Evolutionary conservation across 2,329 filamentous ascomycete genomes (phyloP), one percentile per base, ranked within the genome.

Genomic region (Fusarium nanum): DNA sequence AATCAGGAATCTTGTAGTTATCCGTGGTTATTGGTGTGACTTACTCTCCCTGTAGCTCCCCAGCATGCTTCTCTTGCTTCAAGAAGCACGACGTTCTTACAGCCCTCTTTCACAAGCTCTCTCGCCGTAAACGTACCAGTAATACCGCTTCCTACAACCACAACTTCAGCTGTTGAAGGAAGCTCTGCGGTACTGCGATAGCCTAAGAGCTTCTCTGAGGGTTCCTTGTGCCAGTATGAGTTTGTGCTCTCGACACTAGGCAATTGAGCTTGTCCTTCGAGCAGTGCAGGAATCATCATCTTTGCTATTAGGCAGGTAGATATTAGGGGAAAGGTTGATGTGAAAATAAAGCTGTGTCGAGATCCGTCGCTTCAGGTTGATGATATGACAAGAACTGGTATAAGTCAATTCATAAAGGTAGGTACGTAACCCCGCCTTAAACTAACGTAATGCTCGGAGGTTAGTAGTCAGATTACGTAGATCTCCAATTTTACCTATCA

Each of bases 11-110:
- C 16, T 14, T 14, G 14, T 13, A 27, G 18, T 13, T 55, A 37
- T 11, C 14, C 20, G n/a, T 14, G 23, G 6, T 16, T 20, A 41
- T 18, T 4, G 34, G 13, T 20, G 23, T 14, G 22, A 83, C 88
- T 84, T 75, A 92, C 91, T 75, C 92, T 82, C n/a, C 92, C 92
- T 2, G 92, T 95, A n/a, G 92, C 92, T 20, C 92, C 92, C 87
- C 88, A 94, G 76, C 92, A 94, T 6, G 90, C 91, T 81, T 94
- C 92, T 73, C 92, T 85, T 16, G 92, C 92, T 80, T 95, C 92
- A 7, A 95, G 83, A 82, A 94, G 86, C 8, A 94, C 83, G 10
- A 94, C 86, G n/a, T 80, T 83, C 62, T 85, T 81, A 7, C 48
- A 67, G 3, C 84, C 82, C 41, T 78, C 81, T 60, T 81, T 83